A percentile compares a stretch with the other conserved stretches of the same genome.
These are phyloP conservation scores for Bocquillonia castaneifolia DNA, from an alignment of 441 rosid species.

Conservation along the genomic window DNA sequence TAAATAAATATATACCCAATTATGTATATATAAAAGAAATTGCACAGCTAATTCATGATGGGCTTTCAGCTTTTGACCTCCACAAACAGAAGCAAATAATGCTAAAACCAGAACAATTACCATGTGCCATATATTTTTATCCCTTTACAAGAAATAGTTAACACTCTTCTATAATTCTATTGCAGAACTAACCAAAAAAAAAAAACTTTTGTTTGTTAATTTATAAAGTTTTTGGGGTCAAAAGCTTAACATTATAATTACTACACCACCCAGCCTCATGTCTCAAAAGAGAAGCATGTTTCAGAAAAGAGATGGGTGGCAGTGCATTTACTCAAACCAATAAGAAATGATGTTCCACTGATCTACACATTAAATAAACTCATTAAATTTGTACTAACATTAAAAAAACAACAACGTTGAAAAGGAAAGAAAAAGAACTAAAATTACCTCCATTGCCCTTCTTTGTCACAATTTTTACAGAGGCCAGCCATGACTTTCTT, in stretches of 20 bases:
- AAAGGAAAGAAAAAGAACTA: not conserved
- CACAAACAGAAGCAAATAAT: not conserved
- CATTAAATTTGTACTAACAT: slow-evolving; percentile 20
- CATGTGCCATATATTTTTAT: slow-evolving; percentile 8
- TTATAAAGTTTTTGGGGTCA: not conserved
- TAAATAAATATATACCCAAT: too few species aligned
- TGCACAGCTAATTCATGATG: slow-evolving; percentile 4
- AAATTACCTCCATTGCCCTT: slow-evolving; percentile 89
- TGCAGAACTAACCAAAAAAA: not conserved
- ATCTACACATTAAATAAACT: slow-evolving; percentile 16
- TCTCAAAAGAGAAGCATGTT: not conserved
- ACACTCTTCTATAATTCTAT: not conserved
- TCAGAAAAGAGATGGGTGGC: not conserved
- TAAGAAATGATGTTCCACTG: not conserved
- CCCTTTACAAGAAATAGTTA: not conserved
- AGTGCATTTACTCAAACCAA: slow-evolving; percentile 26
- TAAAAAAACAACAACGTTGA: not conserved
- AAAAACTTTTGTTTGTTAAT: not conserved
- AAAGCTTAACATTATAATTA: slow-evolving; percentile 8
- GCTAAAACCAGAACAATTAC: not conserved
- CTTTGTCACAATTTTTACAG: slow-evolving; percentile 59
- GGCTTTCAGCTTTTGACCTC: slow-evolving; percentile 1
- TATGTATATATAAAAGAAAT: not conserved
- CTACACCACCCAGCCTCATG: slow-evolving; percentile 3
- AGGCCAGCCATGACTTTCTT: slow-evolving; percentile 83